phyloP scores from a whole-genome alignment of 2,329 filamentous ascomycete species.

The Triangularia verruculosa region DNA sequence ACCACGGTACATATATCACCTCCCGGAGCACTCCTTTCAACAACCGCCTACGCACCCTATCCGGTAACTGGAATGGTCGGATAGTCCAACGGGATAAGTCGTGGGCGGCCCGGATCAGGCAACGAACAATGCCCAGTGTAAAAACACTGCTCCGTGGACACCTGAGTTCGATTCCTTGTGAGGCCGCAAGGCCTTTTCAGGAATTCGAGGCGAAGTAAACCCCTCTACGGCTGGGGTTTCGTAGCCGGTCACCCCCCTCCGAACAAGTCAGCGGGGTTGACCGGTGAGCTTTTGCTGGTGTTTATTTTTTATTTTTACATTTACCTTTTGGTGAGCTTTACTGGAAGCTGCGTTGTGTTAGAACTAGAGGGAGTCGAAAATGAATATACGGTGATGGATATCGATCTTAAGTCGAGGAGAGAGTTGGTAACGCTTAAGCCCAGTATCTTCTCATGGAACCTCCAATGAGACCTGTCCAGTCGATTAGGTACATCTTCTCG shows the following conservation, averaged over 20 bases:
- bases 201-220: background rate
- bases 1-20: background rate
- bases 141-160: background rate
- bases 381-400: too few relatives aligned
- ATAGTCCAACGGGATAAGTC: too few relatives aligned
- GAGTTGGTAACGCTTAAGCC: too few relatives aligned
- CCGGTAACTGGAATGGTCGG: too few relatives aligned
- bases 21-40: background rate
- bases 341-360: background rate
- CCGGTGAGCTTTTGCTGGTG: background rate
- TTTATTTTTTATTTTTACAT: background rate
- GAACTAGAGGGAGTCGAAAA: too few relatives aligned
- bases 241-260: background rate
- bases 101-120: too few relatives aligned
- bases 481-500: too few relatives aligned
- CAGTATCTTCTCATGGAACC: too few relatives aligned
- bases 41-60: background rate
- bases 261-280: background rate
- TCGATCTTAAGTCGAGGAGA: too few relatives aligned
- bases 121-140: background rate
- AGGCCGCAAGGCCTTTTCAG: background rate
- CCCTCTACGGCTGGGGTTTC: background rate
- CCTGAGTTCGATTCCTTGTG: background rate
- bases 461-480: too few relatives aligned
- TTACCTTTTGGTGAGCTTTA: background rate